Percentiles rank a stretch among this genome's conserved stretches.
Evolutionary conservation across 768 basidiomycete species (phyloP).

Genomic region (Boletus sensibilis): DNA sequence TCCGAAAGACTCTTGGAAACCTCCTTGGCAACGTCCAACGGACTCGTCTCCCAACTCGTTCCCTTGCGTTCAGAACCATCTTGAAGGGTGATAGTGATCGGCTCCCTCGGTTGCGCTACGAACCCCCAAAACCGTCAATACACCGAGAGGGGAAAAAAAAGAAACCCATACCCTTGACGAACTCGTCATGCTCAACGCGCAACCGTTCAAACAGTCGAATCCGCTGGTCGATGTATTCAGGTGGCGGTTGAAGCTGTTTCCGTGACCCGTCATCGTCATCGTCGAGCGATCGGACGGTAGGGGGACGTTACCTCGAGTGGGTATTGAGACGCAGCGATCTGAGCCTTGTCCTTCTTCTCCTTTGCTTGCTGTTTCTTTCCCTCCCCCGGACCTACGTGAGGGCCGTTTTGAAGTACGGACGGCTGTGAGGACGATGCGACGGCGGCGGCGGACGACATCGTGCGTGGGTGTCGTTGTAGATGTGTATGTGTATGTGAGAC

Average conservation of each 20-base stretch:
- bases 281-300: not conserved
- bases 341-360: conserved; percentile 40
- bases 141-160: not conserved
- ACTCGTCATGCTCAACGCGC: conserved; percentile 80
- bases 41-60: conserved; percentile 92
- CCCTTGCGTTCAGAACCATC: conserved; percentile 85
- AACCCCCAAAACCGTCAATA: not conserved
- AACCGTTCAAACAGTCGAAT: conserved; percentile 87
- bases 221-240: conserved; percentile 86
- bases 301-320: conserved; percentile 58
- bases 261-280: not conserved
- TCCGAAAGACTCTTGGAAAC: conserved; percentile 88
- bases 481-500: not conserved
- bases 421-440: conserved; percentile 56
- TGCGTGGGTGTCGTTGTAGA: conserved; percentile 10
- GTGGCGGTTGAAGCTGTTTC: conserved; percentile 73
- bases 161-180: conserved; percentile 59
- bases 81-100: conserved; percentile 79
- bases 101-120: conserved; percentile 71
- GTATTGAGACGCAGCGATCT: conserved; percentile 40
- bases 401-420: conserved; percentile 43
- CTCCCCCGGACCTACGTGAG: conserved; percentile 38
- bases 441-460: conserved; percentile 47
- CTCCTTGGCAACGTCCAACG: conserved; percentile 86
- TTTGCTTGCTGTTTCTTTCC: conserved; percentile 42